phyloP scores from a whole-genome alignment of 805 yeast genomes.

The Saccharomycopsis oosterbeekiorum region DNA sequence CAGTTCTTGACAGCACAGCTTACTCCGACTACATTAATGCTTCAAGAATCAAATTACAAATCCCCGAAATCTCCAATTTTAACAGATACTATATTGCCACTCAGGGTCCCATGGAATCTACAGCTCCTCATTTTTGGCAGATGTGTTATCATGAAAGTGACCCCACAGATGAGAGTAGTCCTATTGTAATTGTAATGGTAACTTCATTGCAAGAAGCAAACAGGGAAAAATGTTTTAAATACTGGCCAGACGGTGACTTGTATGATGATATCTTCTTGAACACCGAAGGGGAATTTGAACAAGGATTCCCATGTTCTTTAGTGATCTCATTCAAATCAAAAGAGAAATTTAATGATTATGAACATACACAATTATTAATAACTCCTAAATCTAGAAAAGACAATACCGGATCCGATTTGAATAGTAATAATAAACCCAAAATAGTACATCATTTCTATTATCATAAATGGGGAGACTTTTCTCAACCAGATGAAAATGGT shows the following conservation, averaged over 20 bases:
- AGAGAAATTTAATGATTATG: not conserved
- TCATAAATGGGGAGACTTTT: conserved; percentile 78
- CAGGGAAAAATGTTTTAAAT: conserved; percentile 67
- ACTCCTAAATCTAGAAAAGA: conserved; percentile 4
- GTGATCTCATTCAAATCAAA: not conserved
- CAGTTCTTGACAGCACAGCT: conserved; percentile 13
- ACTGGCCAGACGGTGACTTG: conserved; percentile 57
- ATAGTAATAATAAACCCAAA: conserved; percentile 17
- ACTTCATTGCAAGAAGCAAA: conserved; percentile 66
- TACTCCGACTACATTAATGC: conserved; percentile 73
- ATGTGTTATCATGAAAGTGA: conserved; percentile 57
- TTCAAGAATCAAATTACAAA: conserved; percentile 45
- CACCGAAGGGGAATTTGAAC: conserved; percentile 5
- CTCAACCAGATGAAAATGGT: conserved; percentile 37
- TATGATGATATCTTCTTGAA: conserved; percentile 15
- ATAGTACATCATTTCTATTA: conserved; percentile 57
- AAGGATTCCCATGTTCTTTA: conserved; percentile 12
- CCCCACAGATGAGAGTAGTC: conserved; percentile 41
- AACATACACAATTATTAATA: conserved; percentile 4
- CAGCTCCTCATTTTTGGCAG: conserved; percentile 84
- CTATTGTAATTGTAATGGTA: conserved; percentile 56
- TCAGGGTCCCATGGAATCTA: conserved; percentile 70
- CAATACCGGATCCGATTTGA: not conserved
- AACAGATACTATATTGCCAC: conserved; percentile 46
- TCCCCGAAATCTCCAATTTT: conserved; percentile 18